These are phyloP conservation scores for Thinopyrum elongatum DNA, from an alignment of 176 grass and related monocot species.

Conservation along the genomic window DNA sequence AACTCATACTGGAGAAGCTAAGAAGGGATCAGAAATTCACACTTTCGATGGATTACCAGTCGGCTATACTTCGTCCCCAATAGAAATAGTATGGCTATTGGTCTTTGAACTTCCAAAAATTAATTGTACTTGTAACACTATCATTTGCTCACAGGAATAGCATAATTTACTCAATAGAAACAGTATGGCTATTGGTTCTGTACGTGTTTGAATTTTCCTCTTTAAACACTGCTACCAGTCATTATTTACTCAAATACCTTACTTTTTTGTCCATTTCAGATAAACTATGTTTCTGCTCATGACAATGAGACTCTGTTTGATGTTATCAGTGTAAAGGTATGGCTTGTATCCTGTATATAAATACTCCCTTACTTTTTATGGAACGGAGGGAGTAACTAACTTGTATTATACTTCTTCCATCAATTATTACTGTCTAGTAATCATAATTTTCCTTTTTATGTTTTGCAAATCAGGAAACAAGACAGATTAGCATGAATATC, in stretches of 20 bases:
- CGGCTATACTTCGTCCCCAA: slow-evolving; percentile 67
- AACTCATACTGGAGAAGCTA: slow-evolving; percentile 58
- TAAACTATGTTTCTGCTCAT: slow-evolving; percentile 97
- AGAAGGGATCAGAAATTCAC: slow-evolving; percentile 79
- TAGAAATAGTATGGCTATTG: slow-evolving; percentile 60
- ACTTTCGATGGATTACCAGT: slow-evolving; percentile 76
- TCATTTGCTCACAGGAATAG: not conserved
- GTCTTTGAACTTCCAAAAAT: not conserved
- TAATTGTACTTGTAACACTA: not conserved
- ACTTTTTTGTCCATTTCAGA: slow-evolving; percentile 49
- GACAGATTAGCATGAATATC: not conserved
- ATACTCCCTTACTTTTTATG: not conserved
- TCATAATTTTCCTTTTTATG: slow-evolving; percentile 6
- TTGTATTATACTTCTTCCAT: not conserved
- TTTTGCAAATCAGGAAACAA: not conserved
- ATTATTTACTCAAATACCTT: slow-evolving; percentile 4
- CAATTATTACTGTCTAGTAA: not conserved
- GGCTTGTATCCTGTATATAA: not conserved
- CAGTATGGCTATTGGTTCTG: not conserved
- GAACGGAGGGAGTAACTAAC: not conserved
- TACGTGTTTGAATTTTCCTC: not conserved
- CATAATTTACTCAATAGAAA: not conserved
- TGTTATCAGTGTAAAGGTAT: slow-evolving; percentile 92
- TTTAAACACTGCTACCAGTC: not conserved
- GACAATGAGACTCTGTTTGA: slow-evolving; percentile 96